Evolutionary conservation across 106 monocot species (phyloP), one percentile per base, ranked within the genome.

Genomic region (Acorus gramineus): DNA sequence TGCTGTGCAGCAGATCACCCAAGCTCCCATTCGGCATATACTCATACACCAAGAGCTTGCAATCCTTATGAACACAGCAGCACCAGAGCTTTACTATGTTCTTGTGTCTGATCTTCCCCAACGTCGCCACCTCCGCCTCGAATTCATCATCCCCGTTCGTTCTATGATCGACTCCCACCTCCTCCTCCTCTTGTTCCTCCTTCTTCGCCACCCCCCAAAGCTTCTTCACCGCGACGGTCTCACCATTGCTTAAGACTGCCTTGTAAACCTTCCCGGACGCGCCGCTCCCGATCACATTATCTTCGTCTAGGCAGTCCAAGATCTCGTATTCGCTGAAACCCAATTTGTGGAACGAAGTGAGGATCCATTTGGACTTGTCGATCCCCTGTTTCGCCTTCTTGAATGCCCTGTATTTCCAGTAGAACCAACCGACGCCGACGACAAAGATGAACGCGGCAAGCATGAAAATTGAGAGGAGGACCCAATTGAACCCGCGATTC

Each of bases 81-180:
- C 93, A 94, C 86, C 83, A 94, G 2, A 89, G 68, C 69, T 73
- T 94, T 44, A 94, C 93, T 10, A 94, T 94, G 62, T 86, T 89
- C 67, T 84, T 83, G 68, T 91, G 90, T 55, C 90, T 65, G 50
- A 91, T 81, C 78, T 81, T 91, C n/a, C 90, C 90, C 47, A 91
- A 61, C 50, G 83, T 86, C 42, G 76, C 65, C 5, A 91, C 73
- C 69, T 90, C 90, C 6, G 86, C 83, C 52, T 86, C 90, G 57
- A 86, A 90, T 46, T 47, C 62, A 14, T 86, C 74, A 3, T 76
- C 81, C 0, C 49, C n/a, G 8, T 58, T 61, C 9, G 10, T 50
- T 51, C 12, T 61, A 8, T 55, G 28, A 28, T 28, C 28, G 28
- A 28, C 28, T 28, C 28, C 12, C 47, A 54, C 49, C 44, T 4